phyloP scores from a whole-genome alignment of 768 basidiomycete genomes.

The Boletus rubescentipes region DNA sequence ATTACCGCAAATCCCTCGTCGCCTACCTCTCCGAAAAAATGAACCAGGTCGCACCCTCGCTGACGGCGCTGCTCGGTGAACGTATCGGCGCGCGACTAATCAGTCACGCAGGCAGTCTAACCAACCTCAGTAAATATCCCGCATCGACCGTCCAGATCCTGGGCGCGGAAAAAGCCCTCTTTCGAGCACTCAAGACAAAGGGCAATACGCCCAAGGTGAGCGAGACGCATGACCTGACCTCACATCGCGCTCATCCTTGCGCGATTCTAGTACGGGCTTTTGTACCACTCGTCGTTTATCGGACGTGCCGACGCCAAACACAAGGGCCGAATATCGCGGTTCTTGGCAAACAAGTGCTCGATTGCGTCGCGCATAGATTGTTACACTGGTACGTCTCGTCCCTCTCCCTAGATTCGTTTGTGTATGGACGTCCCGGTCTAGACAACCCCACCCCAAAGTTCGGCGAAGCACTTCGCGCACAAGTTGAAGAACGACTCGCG shows the following conservation, averaged over 20 bases:
- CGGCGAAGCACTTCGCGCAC: conserved; percentile 88
- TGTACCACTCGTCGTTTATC: conserved; percentile 97
- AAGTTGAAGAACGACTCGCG: conserved; percentile 92
- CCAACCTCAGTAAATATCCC: conserved; percentile 97
- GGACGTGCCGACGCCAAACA: conserved; percentile 91
- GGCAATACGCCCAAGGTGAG: conserved; percentile 94
- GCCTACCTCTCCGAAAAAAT: conserved; percentile 93
- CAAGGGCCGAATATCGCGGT: conserved; percentile 98
- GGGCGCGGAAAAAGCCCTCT: conserved; percentile 97
- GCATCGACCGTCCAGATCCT: conserved; percentile 98
- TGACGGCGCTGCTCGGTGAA: conserved; percentile 89
- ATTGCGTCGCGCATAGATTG: conserved; percentile 98
- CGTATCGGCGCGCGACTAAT: conserved; percentile 90
- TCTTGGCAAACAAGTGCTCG: conserved; percentile 97
- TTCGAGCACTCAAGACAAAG: conserved; percentile 96
- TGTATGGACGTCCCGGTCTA: conserved; percentile 23
- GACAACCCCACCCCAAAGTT: conserved; percentile 89
- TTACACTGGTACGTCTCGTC: conserved; percentile 71
- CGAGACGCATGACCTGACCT: not conserved
- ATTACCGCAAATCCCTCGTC: conserved; percentile 89
- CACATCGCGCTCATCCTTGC: not conserved
- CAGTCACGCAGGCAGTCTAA: conserved; percentile 94
- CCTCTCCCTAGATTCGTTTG: not conserved
- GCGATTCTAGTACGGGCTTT: conserved; percentile 81
- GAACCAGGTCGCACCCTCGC: conserved; percentile 93